These are phyloP conservation scores for Pelargonium cotyledonis DNA, from an alignment of 441 rosid species.

Conservation along the genomic window DNA sequence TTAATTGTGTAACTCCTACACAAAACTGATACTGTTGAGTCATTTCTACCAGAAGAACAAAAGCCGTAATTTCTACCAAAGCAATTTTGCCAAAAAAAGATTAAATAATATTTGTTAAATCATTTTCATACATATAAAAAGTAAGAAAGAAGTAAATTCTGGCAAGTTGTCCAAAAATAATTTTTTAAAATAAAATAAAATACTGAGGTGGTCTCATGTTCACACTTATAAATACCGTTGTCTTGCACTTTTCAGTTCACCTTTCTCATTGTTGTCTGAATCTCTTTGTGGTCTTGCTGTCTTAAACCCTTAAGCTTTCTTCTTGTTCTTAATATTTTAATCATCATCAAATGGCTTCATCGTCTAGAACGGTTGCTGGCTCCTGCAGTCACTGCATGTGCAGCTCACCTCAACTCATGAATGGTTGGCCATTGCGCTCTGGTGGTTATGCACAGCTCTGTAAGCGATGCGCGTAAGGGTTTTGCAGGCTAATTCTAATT, in stretches of 20 bases:
- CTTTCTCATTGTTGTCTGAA: neutral
- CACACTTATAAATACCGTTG: neutral
- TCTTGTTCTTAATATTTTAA: neutral
- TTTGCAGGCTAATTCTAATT: too few relatives aligned
- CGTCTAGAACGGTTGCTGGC: neutral
- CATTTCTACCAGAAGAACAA: neutral
- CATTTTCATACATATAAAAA: neutral
- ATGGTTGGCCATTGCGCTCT: neutral
- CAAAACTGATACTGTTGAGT: neutral
- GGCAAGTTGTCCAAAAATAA: neutral
- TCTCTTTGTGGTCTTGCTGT: neutral
- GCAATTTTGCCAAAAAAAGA: neutral
- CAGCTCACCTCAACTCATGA: constrained; percentile 2
- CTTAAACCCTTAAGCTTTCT: neutral
- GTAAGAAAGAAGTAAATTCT: neutral
- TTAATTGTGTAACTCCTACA: neutral
- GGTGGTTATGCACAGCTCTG: constrained; percentile 3
- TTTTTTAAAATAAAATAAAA: neutral
- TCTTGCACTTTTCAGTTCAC: neutral
- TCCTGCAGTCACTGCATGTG: neutral
- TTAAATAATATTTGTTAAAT: neutral
- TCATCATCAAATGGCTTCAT: constrained; percentile 4
- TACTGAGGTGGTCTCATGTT: neutral
- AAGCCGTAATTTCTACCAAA: neutral
- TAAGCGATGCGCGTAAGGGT: constrained; percentile 1